Evolutionary conservation across 2,329 filamentous ascomycete genomes (phyloP), one percentile per base, ranked within the genome.

Genomic region (Monosporascus cannonballus): DNA sequence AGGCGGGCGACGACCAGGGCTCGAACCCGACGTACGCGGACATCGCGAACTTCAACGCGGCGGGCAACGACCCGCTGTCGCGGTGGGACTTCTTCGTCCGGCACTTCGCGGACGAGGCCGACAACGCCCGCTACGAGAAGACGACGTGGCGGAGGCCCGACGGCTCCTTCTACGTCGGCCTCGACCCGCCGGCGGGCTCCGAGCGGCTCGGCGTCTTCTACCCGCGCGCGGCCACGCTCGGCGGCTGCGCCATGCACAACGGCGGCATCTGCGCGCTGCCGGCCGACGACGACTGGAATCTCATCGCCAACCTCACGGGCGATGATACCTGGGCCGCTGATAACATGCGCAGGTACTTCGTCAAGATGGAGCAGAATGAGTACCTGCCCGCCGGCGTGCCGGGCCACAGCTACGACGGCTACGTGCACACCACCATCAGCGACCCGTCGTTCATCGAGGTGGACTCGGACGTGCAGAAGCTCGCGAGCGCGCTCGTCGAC

Each of bases 11-110:
- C 55, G 78, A 82, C 53, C 56, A 65, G n/a, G 64, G 62, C 6
- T 55, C 62, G 47, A 65, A 67, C 25, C 62, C 61, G 50, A 67
- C 66, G 48, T 66, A 61, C 42, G 66, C 64, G 2, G 56, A 62
- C 25, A 61, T 67, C 47, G 44, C 27, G 20, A 66, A 67, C 51
- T 66, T 65, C 59, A 73, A 79, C 56, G 73, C 70, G 9, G 64
- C 62, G 15, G 64, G 63, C 24, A 68, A 73, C 53, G 72, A 76
- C 54, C 71, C 74, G 22, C 63, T 62, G 48, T 65, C 65, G 8
- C 67, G 71, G 51, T 83, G 79, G 79, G 77, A 81, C 66, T 82
- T 78, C 66, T 83, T 76, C 56, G 76, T 81, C 50, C 73, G 74
- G 52, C 79, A 83, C 61, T 81, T 79, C 56, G 67, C 71, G 9